These are phyloP conservation scores for Huntiella savannae DNA, from an alignment of 2,329 filamentous ascomycete genomes.

Conservation along the genomic window DNA sequence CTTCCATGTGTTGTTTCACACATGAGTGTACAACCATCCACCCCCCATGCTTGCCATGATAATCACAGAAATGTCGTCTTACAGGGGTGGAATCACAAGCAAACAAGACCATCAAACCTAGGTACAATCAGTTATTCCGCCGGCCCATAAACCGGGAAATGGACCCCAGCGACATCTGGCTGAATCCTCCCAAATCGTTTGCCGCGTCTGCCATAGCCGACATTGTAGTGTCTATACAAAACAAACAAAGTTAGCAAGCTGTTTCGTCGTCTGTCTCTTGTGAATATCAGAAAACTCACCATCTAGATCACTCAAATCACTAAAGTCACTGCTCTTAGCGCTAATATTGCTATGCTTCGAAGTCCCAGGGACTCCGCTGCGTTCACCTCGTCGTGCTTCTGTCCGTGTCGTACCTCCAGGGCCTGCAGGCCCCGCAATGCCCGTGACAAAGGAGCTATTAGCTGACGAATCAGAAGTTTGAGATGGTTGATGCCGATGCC, in stretches of 20 bases:
- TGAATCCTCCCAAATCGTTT: conserved; percentile 47
- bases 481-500: conserved; percentile 24
- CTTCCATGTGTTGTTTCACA: too few species aligned
- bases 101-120: too few species aligned
- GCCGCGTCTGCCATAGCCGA: conserved; percentile 63
- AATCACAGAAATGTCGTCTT: too few species aligned
- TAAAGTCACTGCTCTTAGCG: conserved; percentile 56
- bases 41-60: too few species aligned
- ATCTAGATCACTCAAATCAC: conserved; percentile 71
- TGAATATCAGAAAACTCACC: conserved; percentile 25
- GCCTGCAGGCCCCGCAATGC: conserved; percentile 16
- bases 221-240: conserved; percentile 35
- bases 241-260: conserved; percentile 2
- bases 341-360: conserved; percentile 28
- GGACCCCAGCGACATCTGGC: conserved; percentile 19
- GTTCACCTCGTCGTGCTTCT: conserved; percentile 28
- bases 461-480: conserved; percentile 46
- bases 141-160: conserved; percentile 9
- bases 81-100: too few species aligned
- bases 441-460: conserved; percentile 29
- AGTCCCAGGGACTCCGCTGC: conserved; percentile 37
- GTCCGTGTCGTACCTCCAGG: conserved; percentile 23
- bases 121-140: too few species aligned
- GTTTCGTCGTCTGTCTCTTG: not conserved
- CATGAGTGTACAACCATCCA: too few species aligned